These are phyloP conservation scores for Phaeosphaeriaceae sp. DNA, from an alignment of 2,329 filamentous ascomycete genomes.

Conservation along the genomic window DNA sequence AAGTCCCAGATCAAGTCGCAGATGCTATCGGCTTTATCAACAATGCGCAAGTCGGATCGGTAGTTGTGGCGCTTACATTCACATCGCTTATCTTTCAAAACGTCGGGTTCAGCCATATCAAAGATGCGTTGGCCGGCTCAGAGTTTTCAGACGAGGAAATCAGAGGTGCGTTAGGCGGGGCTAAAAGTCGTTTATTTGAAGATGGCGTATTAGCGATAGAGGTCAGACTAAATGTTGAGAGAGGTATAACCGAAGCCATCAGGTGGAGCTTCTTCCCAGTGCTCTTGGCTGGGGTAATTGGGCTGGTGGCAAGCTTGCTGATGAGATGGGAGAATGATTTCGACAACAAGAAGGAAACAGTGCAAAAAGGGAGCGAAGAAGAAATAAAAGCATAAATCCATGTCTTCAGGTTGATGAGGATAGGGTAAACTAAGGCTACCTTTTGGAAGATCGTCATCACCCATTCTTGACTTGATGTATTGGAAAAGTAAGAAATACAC, in stretches of 20 bases:
- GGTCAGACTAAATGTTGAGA: slow-evolving; percentile 30
- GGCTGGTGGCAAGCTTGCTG: not conserved
- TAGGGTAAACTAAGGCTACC: too few species aligned
- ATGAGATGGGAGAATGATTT: slow-evolving; percentile 8
- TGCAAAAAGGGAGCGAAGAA: not conserved
- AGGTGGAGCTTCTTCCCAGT: slow-evolving; percentile 41
- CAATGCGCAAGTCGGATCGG: slow-evolving; percentile 29
- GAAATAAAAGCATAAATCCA: not conserved
- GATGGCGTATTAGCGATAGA: slow-evolving; percentile 3
- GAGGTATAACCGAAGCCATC: slow-evolving; percentile 44
- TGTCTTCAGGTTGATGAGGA: too few species aligned
- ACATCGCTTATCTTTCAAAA: slow-evolving; percentile 36
- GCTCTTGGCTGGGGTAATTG: slow-evolving; percentile 10
- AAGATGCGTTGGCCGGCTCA: slow-evolving; percentile 16
- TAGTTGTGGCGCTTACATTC: slow-evolving; percentile 31
- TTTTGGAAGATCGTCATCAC: too few species aligned
- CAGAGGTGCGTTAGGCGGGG: slow-evolving; percentile 21
- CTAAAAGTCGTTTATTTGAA: slow-evolving; percentile 22
- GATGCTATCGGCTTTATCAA: slow-evolving; percentile 30
- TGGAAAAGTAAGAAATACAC: too few species aligned
- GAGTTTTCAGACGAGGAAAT: slow-evolving; percentile 18
- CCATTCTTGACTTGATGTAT: too few species aligned
- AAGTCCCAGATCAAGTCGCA: slow-evolving; percentile 11
- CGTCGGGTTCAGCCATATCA: slow-evolving; percentile 23
- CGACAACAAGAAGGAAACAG: not conserved